Evolutionary conservation across 2,329 filamentous ascomycete species (phyloP), one percentile per base, ranked within the genome.

Genomic region (Colletotrichum zoysiae): DNA sequence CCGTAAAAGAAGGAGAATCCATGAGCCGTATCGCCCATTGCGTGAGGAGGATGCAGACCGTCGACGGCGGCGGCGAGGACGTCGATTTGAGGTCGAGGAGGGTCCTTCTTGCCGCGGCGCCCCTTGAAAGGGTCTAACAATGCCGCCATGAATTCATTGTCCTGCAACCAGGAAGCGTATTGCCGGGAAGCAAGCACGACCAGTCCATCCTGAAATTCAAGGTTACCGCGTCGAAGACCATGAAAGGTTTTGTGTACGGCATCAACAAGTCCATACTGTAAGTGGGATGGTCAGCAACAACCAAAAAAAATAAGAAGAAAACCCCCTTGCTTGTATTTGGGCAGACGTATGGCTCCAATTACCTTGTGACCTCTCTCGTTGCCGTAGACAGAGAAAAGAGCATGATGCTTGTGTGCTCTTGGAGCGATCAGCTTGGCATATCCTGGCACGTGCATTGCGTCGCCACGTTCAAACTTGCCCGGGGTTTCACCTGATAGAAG

Each of bases 51-150:
- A 30, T 83, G 79, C 42, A 92, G 78, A 11, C 86, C 84, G 76
- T 91, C 89, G 38, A 90, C 85, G 5, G 89, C 86, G 16, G 86
- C 90, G 33, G 82, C 82, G 18, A 91, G 74, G 9, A 90, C 80
- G 72, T 86, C 81, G 44, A 89, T 79, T 48, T 58, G 38, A 12
- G 56, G 11, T 9, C 1, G 12, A n/a, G 14, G 18, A 3, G 2
- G 4, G 20, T 12, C 5, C 11, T 46, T 46, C n/a, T n/a, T n/a
- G n/a, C n/a, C n/a, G 14, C 14, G 14, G 40, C 14, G 40, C 12
- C 44, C n/a, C 8, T 63, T 20, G 48, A 76, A 75, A 8, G 71
- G 60, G 16, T 73, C 59, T 53, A 78, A 57, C 20, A 77, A 60
- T 14, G 59, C 64, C 6, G 65, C 50, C 77, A 86, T 82, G 71